A percentile compares a stretch with the other conserved stretches of the same genome.
Conservation (phyloP, 257 asterid genomes). For the Paulownia fortunei region DNA sequence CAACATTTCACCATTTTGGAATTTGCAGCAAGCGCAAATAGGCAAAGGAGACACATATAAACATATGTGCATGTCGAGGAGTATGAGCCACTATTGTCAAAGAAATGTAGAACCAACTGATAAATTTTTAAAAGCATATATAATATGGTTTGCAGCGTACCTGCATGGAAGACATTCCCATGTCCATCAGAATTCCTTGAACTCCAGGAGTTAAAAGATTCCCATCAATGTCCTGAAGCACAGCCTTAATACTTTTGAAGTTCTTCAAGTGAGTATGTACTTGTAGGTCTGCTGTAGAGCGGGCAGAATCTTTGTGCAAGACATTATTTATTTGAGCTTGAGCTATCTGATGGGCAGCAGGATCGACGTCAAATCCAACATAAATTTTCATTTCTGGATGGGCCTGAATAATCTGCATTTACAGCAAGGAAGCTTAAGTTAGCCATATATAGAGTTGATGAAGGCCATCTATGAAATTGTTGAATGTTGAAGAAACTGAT, state of each 20-base stretch:
- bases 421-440: slow-evolving; percentile 27
- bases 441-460: neutral
- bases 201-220: slow-evolving; percentile 52
- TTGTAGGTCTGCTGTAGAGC: slow-evolving; percentile 43
- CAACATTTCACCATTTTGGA: neutral
- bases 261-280: slow-evolving; percentile 72
- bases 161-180: slow-evolving; percentile 99
- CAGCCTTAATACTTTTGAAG: slow-evolving; percentile 58
- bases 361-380: slow-evolving; percentile 92
- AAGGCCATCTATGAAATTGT: neutral
- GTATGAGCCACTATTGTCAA: neutral
- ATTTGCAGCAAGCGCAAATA: neutral
- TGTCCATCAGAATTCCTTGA: slow-evolving; percentile 90
- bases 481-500: neutral
- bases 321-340: slow-evolving; percentile 50
- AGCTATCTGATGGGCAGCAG: slow-evolving; percentile 81
- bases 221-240: slow-evolving; percentile 59
- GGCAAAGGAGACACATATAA: neutral
- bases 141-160: slow-evolving; percentile 42
- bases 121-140: neutral
- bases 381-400: slow-evolving; percentile 87
- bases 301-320: slow-evolving; percentile 40
- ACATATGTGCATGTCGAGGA: neutral
- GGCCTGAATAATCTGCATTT: slow-evolving; percentile 78
- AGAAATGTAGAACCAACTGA: slow-evolving; percentile 1